Conservation (phyloP, 2,329 filamentous ascomycete species). For the Phoma herbarum region DNA sequence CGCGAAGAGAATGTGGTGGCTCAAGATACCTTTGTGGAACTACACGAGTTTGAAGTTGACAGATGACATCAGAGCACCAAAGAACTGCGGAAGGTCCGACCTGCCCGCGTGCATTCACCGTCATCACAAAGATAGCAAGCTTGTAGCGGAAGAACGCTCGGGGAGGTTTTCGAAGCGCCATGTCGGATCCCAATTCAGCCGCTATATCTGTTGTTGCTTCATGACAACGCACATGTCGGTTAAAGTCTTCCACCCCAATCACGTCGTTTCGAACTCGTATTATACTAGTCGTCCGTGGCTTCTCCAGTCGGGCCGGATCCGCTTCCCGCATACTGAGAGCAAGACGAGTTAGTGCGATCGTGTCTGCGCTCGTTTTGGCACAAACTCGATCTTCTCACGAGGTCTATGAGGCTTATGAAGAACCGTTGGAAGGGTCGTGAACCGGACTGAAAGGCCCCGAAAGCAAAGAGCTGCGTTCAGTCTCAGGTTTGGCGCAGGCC, state of each 20-base stretch:
- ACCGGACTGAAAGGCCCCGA: constrained; percentile 1
- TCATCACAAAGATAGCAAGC: background rate
- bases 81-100: background rate
- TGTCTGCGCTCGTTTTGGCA: background rate
- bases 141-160: background rate
- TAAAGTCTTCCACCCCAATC: constrained; percentile 1
- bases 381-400: constrained; percentile 11
- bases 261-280: background rate
- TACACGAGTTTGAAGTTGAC: background rate
- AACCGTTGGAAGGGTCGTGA: background rate
- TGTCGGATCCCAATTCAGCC: background rate
- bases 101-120: background rate
- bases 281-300: background rate
- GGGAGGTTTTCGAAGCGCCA: background rate
- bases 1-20: background rate
- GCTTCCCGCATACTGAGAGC: constrained; percentile 5
- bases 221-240: background rate
- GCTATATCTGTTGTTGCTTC: background rate
- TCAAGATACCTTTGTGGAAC: background rate
- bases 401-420: constrained; percentile 20
- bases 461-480: constrained; percentile 1
- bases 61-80: constrained; percentile 2
- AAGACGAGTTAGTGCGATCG: constrained; percentile 21
- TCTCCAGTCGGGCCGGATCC: constrained; percentile 18
- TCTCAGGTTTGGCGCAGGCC: background rate